Base-by-base conservation (phyloP, 352 stramenopile species). In the Phytophthora tubulina region DNA sequence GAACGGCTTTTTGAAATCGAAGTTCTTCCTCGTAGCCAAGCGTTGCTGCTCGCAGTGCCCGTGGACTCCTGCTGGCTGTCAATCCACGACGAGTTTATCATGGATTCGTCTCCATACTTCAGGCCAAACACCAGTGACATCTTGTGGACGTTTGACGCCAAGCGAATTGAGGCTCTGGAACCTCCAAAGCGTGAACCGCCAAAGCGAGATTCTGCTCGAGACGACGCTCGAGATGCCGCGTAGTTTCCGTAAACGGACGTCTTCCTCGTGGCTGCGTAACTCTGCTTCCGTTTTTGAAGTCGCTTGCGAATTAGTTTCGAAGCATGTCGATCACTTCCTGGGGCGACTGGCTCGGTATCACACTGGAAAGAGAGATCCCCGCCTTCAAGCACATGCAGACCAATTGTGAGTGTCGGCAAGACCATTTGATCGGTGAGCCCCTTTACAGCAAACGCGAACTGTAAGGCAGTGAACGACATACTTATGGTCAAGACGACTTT, bases 171-270 rank as follows among this genome's bases (percentile, higher is more conserved):
- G 2, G 56, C 50, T 53, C 55, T 67, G 9, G 58, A 69, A 17
- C 69, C 69, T 67, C 73, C 79, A 31, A 79, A 67, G 5, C 63
- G 75, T 31, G 78, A 84, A 1, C 63, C 73, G 14, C 65, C 79
- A 44, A 82, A 63, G 9, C 69, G 80, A 39, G 78, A 84, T 14
- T 73, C 63, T 7, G 68, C 65, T 1, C 58, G 67, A n/a, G 79
- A 83, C 5, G 79, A 82, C 6, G 75, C 64, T n/a, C 70, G 70
- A 39, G 76, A 84, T 14, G 52, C 55, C 8, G 76, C 58, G 32
- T 79, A 76, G n/a, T 44, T 68, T 10, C 73, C 73, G n/a, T 63
- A 59, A 9, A 52, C 49, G 32, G 58, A 55, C 3, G 36, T 50
- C 31, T 76, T 80, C 36, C 64, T 27, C n/a, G 62, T 15, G n/a